Base-by-base conservation (phyloP, 192 early-diverging fungal genomes). In the Phycomyces blakesleeanus region DNA sequence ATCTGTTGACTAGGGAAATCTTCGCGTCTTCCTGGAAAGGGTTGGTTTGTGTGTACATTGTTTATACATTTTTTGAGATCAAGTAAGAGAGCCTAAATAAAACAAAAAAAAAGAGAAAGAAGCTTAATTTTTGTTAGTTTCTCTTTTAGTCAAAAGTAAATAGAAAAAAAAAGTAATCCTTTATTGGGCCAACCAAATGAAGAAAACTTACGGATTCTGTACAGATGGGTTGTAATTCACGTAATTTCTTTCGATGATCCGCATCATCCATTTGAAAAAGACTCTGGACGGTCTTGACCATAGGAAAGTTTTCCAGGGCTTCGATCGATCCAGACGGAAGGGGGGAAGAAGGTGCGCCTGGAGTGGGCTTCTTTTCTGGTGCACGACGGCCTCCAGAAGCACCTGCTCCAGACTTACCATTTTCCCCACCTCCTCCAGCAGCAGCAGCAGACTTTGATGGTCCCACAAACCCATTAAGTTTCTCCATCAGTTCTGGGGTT, bases 1-100 rank as follows among this genome's bases (percentile, higher is more conserved):
- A 68, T 78, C 37, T 69, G 68, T 0, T 61, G 50, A 1, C 66
- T 71, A 18, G 73, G 74, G 65, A 88, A 89, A 47, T 77, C 76
- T 12, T 78, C 71, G 15, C 67, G 47, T 38, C 64, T 61, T n/a
- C 59, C 68, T 12, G 72, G 72, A 25, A 61, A 74, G 0, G 72
- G 63, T 55, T 63, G 61, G 24, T 75, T 66, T 9, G 56, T 70
- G 53, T 75, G 73, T 11, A 82, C 71, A 53, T 82, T 77, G 15
- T 76, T 72, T 8, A 66, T 66, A 25, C 75, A 77, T 59, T 77
- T 82, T 49, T 75, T 79, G 40, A 82, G 59, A 57, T 82, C 81
- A 20, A 69, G 57, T 9, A 82, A 63, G 18, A 75, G 65, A 26
- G 61, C 69, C 81, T 82, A 24, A 37, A 55, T 22, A 22, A 10